Evolutionary conservation across 441 rosid genomes (phyloP).

Genomic region (Kokia cookei): DNA sequence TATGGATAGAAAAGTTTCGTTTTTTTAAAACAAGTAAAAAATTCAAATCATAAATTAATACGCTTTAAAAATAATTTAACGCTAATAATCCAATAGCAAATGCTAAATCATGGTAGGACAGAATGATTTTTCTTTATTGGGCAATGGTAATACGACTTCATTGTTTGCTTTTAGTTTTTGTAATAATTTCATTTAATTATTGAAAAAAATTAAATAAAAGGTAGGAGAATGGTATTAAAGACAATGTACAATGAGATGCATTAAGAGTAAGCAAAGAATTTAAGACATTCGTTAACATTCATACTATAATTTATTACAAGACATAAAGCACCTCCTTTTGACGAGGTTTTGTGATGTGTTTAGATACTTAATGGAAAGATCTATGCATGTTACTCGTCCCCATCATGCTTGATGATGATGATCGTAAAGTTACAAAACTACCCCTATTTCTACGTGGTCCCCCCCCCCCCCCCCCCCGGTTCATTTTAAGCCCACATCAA

Average conservation of each 20-base stretch:
- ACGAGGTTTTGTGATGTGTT: background rate
- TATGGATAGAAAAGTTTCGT: too few species aligned
- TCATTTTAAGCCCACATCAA: background rate
- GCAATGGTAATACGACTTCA: background rate
- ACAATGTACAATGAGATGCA: background rate
- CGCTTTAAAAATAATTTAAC: too few species aligned
- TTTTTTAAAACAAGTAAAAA: too few species aligned
- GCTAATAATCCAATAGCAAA: background rate
- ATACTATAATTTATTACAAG: background rate
- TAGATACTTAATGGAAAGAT: background rate
- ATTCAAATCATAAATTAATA: too few species aligned
- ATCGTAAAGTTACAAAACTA: background rate
- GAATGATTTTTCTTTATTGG: background rate
- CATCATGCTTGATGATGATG: constrained; percentile 1
- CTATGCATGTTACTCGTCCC: constrained; percentile 12
- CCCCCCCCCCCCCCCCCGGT: background rate
- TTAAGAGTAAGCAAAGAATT: background rate
- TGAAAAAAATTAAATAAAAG: background rate
- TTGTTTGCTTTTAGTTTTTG: background rate
- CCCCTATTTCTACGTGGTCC: background rate
- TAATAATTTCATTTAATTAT: background rate
- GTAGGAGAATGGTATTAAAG: background rate
- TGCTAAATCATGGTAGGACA: background rate
- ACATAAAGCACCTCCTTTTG: background rate
- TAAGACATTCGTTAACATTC: background rate